Evolutionary conservation across 2,329 filamentous ascomycete species (phyloP).

Genomic region (Fusarium tricinctum): DNA sequence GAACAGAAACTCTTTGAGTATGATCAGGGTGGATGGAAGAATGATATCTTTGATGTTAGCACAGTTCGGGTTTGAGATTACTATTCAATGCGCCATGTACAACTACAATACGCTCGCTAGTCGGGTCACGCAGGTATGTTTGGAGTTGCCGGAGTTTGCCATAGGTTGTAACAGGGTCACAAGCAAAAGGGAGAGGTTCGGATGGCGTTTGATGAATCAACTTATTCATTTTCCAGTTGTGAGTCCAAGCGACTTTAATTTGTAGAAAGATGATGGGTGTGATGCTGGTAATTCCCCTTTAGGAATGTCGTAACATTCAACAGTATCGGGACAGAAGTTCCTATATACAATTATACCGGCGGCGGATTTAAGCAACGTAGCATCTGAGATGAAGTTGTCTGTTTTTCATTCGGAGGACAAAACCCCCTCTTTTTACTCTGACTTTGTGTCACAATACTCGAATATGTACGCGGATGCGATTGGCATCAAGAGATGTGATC

Average conservation of each 20-base stretch:
- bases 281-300: slow-evolving; percentile 12
- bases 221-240: slow-evolving; percentile 6
- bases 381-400: slow-evolving; percentile 17
- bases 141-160: slow-evolving; percentile 35
- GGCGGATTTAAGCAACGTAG: slow-evolving; percentile 19
- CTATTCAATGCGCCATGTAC: slow-evolving; percentile 6
- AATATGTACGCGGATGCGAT: too few relatives aligned
- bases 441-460: background rate
- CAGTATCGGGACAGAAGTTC: background rate
- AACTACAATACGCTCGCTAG: slow-evolving; percentile 27
- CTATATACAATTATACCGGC: background rate
- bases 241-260: slow-evolving; percentile 13
- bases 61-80: slow-evolving; percentile 50
- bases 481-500: slow-evolving; percentile 4
- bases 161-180: slow-evolving; percentile 13
- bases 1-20: slow-evolving; percentile 82
- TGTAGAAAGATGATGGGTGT: background rate
- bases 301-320: slow-evolving; percentile 15
- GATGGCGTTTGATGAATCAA: slow-evolving; percentile 29
- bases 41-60: slow-evolving; percentile 79
- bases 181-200: slow-evolving; percentile 25
- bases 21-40: slow-evolving; percentile 81
- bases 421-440: background rate
- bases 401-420: slow-evolving; percentile 2
- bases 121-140: slow-evolving; percentile 15